Conservation (phyloP, 306 rosid genomes). For the Vigna hirtella region DNA sequence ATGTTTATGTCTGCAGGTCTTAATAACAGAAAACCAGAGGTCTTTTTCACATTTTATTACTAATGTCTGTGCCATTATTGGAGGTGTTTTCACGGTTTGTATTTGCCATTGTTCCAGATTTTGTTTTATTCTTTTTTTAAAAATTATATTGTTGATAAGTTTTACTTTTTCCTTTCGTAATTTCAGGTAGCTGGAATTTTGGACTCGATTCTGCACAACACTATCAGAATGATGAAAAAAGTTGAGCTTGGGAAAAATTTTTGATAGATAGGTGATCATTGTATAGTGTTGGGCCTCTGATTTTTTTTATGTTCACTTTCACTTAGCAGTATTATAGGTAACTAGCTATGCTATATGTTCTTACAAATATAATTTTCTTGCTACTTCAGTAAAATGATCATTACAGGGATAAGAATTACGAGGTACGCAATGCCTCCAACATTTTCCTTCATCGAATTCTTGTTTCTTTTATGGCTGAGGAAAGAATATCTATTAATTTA, state of each 20-base stretch:
- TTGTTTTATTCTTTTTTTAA: constrained; percentile 7
- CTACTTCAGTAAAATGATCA: constrained; percentile 35
- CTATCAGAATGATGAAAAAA: constrained; percentile 75
- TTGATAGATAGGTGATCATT: constrained; percentile 57
- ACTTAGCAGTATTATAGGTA: constrained; percentile 12
- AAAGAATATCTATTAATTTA: background rate
- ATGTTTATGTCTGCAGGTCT: constrained; percentile 62
- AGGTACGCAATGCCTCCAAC: constrained; percentile 13
- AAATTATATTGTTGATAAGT: constrained; percentile 31
- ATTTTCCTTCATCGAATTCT: background rate
- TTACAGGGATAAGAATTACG: constrained; percentile 23
- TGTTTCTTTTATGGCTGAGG: constrained; percentile 20
- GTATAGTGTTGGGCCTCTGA: constrained; percentile 43
- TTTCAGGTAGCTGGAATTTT: constrained; percentile 96
- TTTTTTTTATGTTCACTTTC: constrained; percentile 43
- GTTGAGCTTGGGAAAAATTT: constrained; percentile 89
- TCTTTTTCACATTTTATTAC: constrained; percentile 95
- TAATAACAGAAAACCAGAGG: constrained; percentile 77
- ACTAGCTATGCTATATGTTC: constrained; percentile 36
- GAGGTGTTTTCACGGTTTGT: constrained; percentile 98
- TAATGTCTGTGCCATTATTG: constrained; percentile 92
- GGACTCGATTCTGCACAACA: constrained; percentile 88
- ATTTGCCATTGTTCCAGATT: constrained; percentile 32
- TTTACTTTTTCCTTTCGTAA: constrained; percentile 6
- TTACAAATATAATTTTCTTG: constrained; percentile 37